phyloP scores from a whole-genome alignment of 352 stramenopile species.

The Globisporangium emineosum region DNA sequence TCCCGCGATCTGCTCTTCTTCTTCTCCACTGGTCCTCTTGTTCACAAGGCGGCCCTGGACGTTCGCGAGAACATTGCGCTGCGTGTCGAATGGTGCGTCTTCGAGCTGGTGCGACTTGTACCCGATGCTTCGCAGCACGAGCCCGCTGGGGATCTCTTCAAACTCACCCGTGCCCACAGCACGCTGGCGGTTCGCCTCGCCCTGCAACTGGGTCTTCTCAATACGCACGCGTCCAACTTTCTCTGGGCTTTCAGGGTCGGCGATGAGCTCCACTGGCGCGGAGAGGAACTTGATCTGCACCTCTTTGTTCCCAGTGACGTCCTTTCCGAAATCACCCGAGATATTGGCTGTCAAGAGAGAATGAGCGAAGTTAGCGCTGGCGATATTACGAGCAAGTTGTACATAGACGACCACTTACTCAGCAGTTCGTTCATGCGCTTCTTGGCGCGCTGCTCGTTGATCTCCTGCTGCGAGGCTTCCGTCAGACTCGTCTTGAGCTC shows the following conservation, averaged over 20 bases:
- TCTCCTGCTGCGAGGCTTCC: constrained; percentile 80
- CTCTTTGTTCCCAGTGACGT: constrained; percentile 29
- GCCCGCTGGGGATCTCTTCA: constrained; percentile 76
- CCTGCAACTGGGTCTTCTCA: constrained; percentile 88
- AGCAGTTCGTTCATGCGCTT: constrained; percentile 87
- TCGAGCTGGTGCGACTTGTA: constrained; percentile 91
- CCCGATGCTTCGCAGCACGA: constrained; percentile 82
- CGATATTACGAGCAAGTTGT: background rate
- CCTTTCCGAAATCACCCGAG: constrained; percentile 31
- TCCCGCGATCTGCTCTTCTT: constrained; percentile 47
- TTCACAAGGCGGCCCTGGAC: constrained; percentile 56
- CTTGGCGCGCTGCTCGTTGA: constrained; percentile 75
- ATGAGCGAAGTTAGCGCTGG: background rate
- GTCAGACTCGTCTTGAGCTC: constrained; percentile 90
- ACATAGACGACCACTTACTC: constrained; percentile 12
- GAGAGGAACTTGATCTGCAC: constrained; percentile 91
- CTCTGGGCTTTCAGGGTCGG: constrained; percentile 41
- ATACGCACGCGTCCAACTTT: constrained; percentile 71
- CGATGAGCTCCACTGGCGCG: constrained; percentile 75
- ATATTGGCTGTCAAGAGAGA: constrained; percentile 32
- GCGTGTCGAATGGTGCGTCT: constrained; percentile 77
- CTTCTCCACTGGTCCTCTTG: constrained; percentile 20
- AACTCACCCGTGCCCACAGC: constrained; percentile 85
- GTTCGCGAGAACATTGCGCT: constrained; percentile 60
- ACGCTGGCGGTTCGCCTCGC: constrained; percentile 74